Conservation (phyloP, 148 eudicot genomes). For the Chenopodium album region DNA sequence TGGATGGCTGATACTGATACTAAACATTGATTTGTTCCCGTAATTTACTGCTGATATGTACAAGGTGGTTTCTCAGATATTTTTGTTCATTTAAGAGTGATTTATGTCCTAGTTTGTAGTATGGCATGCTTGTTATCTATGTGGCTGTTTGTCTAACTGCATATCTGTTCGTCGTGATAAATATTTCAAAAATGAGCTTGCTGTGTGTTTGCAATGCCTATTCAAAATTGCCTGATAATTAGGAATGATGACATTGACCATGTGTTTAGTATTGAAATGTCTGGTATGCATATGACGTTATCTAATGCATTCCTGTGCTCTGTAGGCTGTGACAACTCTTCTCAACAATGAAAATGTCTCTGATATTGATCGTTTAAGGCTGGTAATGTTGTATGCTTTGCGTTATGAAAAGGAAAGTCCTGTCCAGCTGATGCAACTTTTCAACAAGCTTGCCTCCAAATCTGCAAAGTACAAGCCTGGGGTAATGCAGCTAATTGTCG, state of each 20-base stretch:
- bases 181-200: neutral
- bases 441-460: constrained; percentile 82
- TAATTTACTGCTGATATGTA: neutral
- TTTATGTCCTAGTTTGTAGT: neutral
- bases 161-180: neutral
- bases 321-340: constrained; percentile 94
- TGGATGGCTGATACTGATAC: neutral
- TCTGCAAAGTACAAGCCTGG: constrained; percentile 95
- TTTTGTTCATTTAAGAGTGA: neutral
- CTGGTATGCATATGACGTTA: neutral
- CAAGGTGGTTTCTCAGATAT: neutral
- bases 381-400: constrained; percentile 94
- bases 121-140: neutral
- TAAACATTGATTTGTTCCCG: neutral
- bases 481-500: constrained; percentile 49
- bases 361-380: constrained; percentile 86
- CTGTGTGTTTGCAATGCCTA: neutral
- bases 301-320: constrained; percentile 17
- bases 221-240: neutral
- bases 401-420: constrained; percentile 99
- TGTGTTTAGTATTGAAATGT: neutral
- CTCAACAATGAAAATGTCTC: constrained; percentile 73
- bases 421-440: constrained; percentile 93
- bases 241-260: neutral
- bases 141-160: neutral